Base-by-base conservation (phyloP, 2,329 filamentous ascomycete species). In the Acrocalymma vagum region DNA sequence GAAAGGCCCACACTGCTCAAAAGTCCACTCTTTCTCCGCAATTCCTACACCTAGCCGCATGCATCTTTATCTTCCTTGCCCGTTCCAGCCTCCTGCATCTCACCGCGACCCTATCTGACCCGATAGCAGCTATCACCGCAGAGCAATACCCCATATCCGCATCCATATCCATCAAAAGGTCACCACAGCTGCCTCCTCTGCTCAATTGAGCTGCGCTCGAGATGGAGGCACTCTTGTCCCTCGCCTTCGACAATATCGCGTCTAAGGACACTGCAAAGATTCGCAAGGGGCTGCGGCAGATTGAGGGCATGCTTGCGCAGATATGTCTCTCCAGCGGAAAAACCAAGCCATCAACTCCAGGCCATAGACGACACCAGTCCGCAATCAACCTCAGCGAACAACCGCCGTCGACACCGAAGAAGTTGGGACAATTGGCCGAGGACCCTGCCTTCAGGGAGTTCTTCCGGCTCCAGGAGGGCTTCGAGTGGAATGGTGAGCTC, bases 211-310 rank as follows among this genome's bases (percentile, higher is more conserved):
- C 38, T 28, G 42, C 31, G 34, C 39, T 46, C 55, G 49, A 56
- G 36, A 97, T 97, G 94, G 94, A 97, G 76, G 85, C 88, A 36
- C 82, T 97, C 18, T 80, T 97, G 40, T 95, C 90, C 29, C 85
- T 95, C 68, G 91, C 93, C 47, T 97, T 97, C 73, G 92, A 96
- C 77, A 95, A 95, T 73, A 86, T 96, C 53, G 95, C 92, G 47
- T 96, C 92, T 32, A 92, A 92, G 70, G 91, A 96, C 61, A 85
- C 86, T 42, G 79, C 81, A 68, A 96, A 96, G 75, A 88, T 97
- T 65, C 87, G 90, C 59, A 97, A 96, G 75, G 94, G 93, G 35
- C 76, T 97, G 55, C 87, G 90, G 55, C 93, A 96, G 74, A 90
- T 97, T 51, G 93, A 97, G 74, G 91, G 91, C 21, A 81, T 97